Evolutionary conservation across 75 land plant genomes (phyloP).

Genomic region (Sequoia sempervirens): DNA sequence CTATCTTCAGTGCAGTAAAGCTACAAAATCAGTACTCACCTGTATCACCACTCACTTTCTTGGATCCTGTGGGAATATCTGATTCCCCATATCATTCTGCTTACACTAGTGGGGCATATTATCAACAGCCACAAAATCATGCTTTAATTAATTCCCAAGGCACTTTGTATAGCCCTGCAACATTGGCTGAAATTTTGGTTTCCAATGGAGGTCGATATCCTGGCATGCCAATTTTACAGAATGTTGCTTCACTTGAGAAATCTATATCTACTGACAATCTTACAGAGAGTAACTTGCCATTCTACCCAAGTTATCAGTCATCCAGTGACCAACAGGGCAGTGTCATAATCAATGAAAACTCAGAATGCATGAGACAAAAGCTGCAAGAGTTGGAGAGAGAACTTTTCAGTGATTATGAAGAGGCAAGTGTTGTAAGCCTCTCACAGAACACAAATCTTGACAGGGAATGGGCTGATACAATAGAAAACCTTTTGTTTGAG

Average conservation of each 20-base stretch:
- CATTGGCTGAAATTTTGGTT: conserved; percentile 11
- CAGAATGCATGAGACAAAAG: conserved; percentile 33
- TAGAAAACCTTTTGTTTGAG: conserved; percentile 17
- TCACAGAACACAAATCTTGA: conserved; percentile 37
- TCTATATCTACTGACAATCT: conserved; percentile 4
- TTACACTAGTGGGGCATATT: background rate
- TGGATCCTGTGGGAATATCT: conserved; percentile 4
- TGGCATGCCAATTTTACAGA: conserved; percentile 10
- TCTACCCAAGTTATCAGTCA: conserved; percentile 19
- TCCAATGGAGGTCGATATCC: conserved; percentile 11
- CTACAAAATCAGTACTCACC: conserved; percentile 8
- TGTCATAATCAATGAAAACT: conserved; percentile 26
- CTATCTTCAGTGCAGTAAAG: conserved; percentile 10
- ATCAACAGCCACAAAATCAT: background rate
- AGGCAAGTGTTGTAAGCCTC: conserved; percentile 13
- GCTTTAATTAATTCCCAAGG: conserved; percentile 7
- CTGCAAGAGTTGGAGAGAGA: conserved; percentile 61
- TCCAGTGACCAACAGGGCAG: conserved; percentile 17
- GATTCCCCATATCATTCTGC: background rate
- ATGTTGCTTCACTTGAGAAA: conserved; percentile 3
- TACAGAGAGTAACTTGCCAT: background rate
- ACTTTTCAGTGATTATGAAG: conserved; percentile 47
- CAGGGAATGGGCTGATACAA: conserved; percentile 42
- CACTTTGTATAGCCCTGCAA: background rate
- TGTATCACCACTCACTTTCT: conserved; percentile 5